A percentile compares a stretch with the other conserved stretches of the same genome.
These are phyloP conservation scores for Colletotrichum tropicale DNA, from an alignment of 2,329 filamentous ascomycete species.

Conservation along the genomic window DNA sequence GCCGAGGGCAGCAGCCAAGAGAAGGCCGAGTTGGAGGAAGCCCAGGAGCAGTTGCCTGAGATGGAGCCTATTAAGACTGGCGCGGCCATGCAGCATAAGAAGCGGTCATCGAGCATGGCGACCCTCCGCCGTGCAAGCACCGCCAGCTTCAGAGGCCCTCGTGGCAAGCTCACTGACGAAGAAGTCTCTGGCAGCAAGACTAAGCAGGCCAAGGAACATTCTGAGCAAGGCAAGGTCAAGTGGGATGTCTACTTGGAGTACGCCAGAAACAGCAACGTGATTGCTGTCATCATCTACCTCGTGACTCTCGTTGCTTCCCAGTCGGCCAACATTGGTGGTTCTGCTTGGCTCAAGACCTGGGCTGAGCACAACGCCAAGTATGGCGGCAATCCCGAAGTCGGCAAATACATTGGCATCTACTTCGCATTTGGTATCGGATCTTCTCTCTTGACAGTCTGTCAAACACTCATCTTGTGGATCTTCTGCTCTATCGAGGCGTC, in stretches of 20 bases:
- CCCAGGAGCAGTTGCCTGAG: slow-evolving; percentile 77
- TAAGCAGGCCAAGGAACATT: slow-evolving; percentile 84
- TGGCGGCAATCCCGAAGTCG: slow-evolving; percentile 75
- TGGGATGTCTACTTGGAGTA: slow-evolving; percentile 96
- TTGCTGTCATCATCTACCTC: slow-evolving; percentile 82
- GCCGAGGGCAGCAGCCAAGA: slow-evolving; percentile 53
- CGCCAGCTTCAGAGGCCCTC: slow-evolving; percentile 85
- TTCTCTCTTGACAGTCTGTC: slow-evolving; percentile 82
- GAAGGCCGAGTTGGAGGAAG: slow-evolving; percentile 74
- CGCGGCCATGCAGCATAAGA: slow-evolving; percentile 53
- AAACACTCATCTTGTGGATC: slow-evolving; percentile 97
- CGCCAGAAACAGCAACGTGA: slow-evolving; percentile 89
- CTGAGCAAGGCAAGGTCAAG: slow-evolving; percentile 96
- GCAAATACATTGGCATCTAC: slow-evolving; percentile 93
- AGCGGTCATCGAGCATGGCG: slow-evolving; percentile 71
- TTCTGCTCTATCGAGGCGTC: slow-evolving; percentile 99
- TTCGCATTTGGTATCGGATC: slow-evolving; percentile 92
- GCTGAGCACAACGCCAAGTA: slow-evolving; percentile 75
- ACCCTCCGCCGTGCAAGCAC: slow-evolving; percentile 91
- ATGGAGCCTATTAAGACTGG: slow-evolving; percentile 75
- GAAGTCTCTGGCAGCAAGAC: slow-evolving; percentile 78
- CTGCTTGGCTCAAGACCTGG: slow-evolving; percentile 94
- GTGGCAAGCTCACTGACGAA: slow-evolving; percentile 85
- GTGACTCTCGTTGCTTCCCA: slow-evolving; percentile 80
- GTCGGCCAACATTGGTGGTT: slow-evolving; percentile 81